A percentile compares a stretch with the other conserved stretches of the same genome.
phyloP scores from a whole-genome alignment of 805 yeast species.

The Ogataea glucozyma region DNA sequence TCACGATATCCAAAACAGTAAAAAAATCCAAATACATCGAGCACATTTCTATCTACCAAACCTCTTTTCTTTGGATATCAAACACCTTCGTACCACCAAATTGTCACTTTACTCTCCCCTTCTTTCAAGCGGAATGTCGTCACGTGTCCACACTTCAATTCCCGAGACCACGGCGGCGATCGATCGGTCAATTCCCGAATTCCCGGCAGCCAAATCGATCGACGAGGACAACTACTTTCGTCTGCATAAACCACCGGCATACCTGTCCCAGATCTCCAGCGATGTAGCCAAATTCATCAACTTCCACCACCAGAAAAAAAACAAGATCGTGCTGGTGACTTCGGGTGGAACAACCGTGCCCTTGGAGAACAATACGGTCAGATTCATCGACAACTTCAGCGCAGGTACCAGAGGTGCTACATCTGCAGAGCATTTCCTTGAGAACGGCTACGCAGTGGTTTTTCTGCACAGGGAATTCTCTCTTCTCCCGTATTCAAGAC shows the following conservation, averaged over 20 bases:
- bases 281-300: conserved; percentile 64
- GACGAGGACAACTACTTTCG: conserved; percentile 81
- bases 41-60: too few relatives aligned
- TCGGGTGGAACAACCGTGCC: conserved; percentile 99
- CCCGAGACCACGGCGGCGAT: conserved; percentile 76
- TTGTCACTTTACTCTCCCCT: too few relatives aligned
- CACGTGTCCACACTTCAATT: conserved; percentile 58
- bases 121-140: conserved; percentile 15
- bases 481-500: conserved; percentile 88
- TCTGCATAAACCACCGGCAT: conserved; percentile 70
- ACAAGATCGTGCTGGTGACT: conserved; percentile 77
- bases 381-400: conserved; percentile 94
- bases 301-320: conserved; percentile 44
- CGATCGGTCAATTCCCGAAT: conserved; percentile 71
- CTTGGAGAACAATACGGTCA: conserved; percentile 90
- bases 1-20: too few relatives aligned
- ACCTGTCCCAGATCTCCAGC: conserved; percentile 59
- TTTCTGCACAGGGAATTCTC: conserved; percentile 92
- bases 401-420: conserved; percentile 99
- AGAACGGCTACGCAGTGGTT: conserved; percentile 86
- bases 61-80: too few relatives aligned
- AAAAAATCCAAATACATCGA: too few relatives aligned
- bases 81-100: too few relatives aligned
- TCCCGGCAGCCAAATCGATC: conserved; percentile 69
- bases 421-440: conserved; percentile 87